These are phyloP conservation scores for Mortierella sp. DNA, from an alignment of 371 early-diverging fungal species.

Conservation along the genomic window DNA sequence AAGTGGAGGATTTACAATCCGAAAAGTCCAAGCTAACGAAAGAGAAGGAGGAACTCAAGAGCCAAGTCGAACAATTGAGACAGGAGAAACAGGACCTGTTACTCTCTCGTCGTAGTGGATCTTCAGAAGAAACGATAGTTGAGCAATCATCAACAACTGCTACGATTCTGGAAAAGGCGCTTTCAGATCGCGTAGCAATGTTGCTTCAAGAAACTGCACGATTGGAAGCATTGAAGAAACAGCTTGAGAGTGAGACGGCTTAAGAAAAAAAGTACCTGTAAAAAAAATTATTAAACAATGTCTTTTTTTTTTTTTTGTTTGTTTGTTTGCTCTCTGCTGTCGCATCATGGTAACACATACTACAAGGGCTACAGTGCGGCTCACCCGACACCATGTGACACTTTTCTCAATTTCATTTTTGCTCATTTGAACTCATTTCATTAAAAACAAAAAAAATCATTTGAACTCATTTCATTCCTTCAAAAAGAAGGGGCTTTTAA, in stretches of 20 bases:
- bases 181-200: conserved; percentile 33
- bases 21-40: conserved; percentile 21
- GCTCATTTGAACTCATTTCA: no score
- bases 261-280: background rate
- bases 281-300: no score
- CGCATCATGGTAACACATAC: no score
- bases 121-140: background rate
- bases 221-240: conserved; percentile 23
- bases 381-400: no score
- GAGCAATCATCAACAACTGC: background rate
- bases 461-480: no score
- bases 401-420: no score
- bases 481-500: no score
- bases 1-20: conserved; percentile 27
- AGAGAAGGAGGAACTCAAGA: conserved; percentile 23
- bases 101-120: background rate
- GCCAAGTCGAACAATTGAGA: conserved; percentile 27
- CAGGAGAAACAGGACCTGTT: conserved; percentile 17
- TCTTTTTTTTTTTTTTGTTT: no score
- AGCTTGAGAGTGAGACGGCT: conserved; percentile 17
- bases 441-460: no score
- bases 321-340: no score
- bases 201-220: conserved; percentile 39
- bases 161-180: conserved; percentile 23
- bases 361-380: no score